phyloP scores from a whole-genome alignment of 345 rosid genomes.

The Salix exigua region DNA sequence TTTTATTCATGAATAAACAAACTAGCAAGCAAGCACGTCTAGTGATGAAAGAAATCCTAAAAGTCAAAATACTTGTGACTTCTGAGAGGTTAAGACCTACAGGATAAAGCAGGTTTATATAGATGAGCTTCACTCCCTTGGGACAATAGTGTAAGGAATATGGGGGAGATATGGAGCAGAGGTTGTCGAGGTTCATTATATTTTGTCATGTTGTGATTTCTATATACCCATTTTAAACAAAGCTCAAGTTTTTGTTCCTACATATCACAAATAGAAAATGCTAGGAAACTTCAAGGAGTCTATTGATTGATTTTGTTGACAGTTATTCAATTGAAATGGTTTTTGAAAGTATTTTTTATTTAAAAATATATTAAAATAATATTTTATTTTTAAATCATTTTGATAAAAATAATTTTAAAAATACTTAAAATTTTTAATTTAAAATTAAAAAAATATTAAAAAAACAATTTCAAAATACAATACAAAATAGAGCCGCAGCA shows the following conservation, averaged over 20 bases:
- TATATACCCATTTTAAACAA: too few relatives aligned
- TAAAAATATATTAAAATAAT: too few relatives aligned
- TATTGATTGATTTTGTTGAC: neutral
- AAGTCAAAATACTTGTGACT: neutral
- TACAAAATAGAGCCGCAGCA: too few relatives aligned
- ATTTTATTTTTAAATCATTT: too few relatives aligned
- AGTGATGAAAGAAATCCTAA: neutral
- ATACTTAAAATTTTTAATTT: accelerated
- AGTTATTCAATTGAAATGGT: too few relatives aligned
- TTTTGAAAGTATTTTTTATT: too few relatives aligned
- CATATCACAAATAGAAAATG: neutral
- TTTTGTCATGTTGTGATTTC: neutral
- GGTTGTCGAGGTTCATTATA: neutral
- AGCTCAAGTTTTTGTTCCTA: neutral
- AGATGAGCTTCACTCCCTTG: neutral
- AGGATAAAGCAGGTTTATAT: neutral
- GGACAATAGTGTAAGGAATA: neutral
- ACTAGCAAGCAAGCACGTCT: neutral
- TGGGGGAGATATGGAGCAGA: constrained; percentile 14
- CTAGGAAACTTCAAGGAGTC: neutral
- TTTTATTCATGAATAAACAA: constrained; percentile 17
- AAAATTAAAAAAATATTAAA: too few relatives aligned
- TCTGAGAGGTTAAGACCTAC: neutral
- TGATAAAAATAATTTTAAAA: too few relatives aligned
- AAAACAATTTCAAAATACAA: accelerated